Conservation (phyloP, 1,139 yeast genomes). For the Magnusiomyces tetraspermus region DNA sequence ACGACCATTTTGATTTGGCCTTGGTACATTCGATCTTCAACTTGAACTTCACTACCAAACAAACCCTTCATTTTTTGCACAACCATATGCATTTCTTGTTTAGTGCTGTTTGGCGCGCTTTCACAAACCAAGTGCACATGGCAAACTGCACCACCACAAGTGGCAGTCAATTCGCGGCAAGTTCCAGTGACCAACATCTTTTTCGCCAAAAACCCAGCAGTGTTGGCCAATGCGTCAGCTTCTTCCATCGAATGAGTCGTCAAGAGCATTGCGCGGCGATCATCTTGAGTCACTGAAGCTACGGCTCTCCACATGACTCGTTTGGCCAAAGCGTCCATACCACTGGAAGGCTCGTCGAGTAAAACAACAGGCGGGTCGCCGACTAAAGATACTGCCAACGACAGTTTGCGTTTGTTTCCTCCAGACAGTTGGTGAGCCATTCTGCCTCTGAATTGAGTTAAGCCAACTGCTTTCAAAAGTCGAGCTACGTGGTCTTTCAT, state of each 20-base stretch:
- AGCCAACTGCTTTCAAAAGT: conserved; percentile 32
- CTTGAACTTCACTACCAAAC: not conserved
- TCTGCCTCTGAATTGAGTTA: conserved; percentile 27
- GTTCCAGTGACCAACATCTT: conserved; percentile 30
- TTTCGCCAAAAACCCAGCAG: conserved; percentile 32
- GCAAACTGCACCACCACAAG: conserved; percentile 24
- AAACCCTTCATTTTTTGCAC: conserved; percentile 9
- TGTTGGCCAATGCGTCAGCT: conserved; percentile 32
- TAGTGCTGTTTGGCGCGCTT: conserved; percentile 24
- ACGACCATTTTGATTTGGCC: conserved; percentile 30
- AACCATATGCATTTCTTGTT: conserved; percentile 22
- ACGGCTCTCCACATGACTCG: conserved; percentile 34
- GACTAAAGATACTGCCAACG: conserved; percentile 92
- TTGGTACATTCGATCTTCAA: conserved; percentile 29
- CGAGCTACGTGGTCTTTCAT: conserved; percentile 87
- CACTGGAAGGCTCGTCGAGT: conserved; percentile 93
- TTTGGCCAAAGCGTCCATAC: conserved; percentile 60
- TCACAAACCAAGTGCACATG: conserved; percentile 28
- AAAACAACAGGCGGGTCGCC: conserved; percentile 84
- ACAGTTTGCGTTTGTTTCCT: conserved; percentile 97
- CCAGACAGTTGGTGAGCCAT: conserved; percentile 55
- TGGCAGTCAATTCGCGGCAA: conserved; percentile 23
- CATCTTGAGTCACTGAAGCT: conserved; percentile 26
- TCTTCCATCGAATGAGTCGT: conserved; percentile 37
- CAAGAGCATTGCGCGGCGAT: conserved; percentile 30